These are phyloP conservation scores for Chaetomium globosum DNA, from an alignment of 2,329 filamentous ascomycete genomes.

Conservation along the genomic window DNA sequence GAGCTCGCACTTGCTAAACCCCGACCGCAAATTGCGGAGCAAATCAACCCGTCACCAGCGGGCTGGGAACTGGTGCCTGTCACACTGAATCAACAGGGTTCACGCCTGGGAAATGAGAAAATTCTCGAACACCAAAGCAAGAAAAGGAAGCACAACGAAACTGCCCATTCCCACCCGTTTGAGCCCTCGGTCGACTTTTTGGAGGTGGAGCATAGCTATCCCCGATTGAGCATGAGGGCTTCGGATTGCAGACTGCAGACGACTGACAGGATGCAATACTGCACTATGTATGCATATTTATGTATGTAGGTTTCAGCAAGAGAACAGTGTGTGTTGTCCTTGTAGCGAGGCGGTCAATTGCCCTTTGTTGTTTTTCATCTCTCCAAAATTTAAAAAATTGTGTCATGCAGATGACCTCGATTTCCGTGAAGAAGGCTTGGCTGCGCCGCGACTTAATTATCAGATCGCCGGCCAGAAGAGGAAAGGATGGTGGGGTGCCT, in stretches of 20 bases:
- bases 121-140: constrained; percentile 13
- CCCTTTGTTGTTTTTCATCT: neutral
- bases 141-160: constrained; percentile 12
- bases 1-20: constrained; percentile 25
- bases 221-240: neutral
- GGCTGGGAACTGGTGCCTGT: neutral
- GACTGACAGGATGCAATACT: no score
- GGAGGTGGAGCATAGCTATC: neutral
- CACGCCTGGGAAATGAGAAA: constrained; percentile 10
- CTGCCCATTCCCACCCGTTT: neutral
- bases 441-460: neutral
- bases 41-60: constrained; percentile 17
- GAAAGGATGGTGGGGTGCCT: constrained; percentile 10
- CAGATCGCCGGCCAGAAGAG: constrained; percentile 12
- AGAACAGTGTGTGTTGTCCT: neutral
- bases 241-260: no score
- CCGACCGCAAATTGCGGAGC: constrained; percentile 14
- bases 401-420: constrained; percentile 11
- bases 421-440: neutral
- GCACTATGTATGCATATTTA: no score
- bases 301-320: neutral
- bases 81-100: neutral
- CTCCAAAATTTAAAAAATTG: neutral
- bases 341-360: neutral
- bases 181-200: neutral